Evolutionary conservation across 352 stramenopile genomes (phyloP).

Genomic region (Phytophthora chlamydospora): DNA sequence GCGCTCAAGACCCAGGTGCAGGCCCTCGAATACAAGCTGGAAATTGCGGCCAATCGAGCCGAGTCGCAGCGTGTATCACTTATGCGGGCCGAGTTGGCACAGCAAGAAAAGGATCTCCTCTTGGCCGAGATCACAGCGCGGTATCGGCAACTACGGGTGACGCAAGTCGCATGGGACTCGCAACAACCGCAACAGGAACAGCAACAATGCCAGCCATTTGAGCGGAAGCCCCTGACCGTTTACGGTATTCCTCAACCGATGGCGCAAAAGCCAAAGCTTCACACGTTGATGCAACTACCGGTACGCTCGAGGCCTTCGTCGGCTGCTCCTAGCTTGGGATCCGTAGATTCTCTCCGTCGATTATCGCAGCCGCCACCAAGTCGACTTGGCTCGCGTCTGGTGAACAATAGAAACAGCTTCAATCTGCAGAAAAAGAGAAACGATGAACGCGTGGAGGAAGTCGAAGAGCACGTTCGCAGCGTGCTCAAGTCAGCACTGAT

Average conservation of each 20-base stretch:
- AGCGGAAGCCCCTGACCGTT: conserved; percentile 50
- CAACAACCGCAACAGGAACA: conserved; percentile 1
- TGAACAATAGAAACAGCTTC: conserved; percentile 1
- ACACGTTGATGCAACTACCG: conserved; percentile 25
- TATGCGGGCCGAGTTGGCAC: conserved; percentile 43
- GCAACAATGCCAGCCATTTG: conserved; percentile 5
- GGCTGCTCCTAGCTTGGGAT: conserved; percentile 23
- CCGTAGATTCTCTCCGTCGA: conserved; percentile 14
- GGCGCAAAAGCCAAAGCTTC: conserved; percentile 40
- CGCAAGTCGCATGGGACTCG: conserved; percentile 22
- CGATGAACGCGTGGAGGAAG: conserved; percentile 21
- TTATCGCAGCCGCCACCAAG: conserved; percentile 27
- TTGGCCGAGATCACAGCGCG: conserved; percentile 55
- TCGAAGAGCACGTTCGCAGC: conserved; percentile 62
- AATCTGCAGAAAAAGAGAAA: conserved; percentile 11
- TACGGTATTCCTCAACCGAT: conserved; percentile 58
- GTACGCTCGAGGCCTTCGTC: conserved; percentile 27
- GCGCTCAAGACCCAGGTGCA: conserved; percentile 22
- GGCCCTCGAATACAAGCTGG: conserved; percentile 17
- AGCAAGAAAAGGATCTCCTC: conserved; percentile 66
- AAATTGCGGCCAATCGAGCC: conserved; percentile 19
- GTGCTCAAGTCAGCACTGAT: conserved; percentile 60
- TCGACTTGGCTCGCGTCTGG: conserved; percentile 21
- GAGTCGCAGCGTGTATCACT: conserved; percentile 48
- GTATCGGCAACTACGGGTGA: conserved; percentile 43